Evolutionary conservation across 805 yeast genomes (phyloP).

Genomic region (Vanderwaltozyma tropicalis): DNA sequence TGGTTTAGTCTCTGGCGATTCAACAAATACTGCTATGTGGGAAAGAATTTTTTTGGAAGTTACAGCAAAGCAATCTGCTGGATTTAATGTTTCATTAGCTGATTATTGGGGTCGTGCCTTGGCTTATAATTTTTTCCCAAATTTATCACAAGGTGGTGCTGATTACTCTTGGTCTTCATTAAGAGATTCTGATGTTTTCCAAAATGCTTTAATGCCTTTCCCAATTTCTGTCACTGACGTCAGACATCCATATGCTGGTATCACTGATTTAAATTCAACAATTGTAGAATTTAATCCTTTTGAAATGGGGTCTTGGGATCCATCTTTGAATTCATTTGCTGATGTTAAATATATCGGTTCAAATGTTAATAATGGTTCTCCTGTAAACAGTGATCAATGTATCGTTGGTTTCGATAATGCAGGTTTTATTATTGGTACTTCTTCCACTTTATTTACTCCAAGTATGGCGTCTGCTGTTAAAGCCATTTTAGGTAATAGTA

Average conservation of each 20-base stretch:
- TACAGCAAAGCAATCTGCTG: conserved; percentile 45
- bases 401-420: conserved; percentile 68
- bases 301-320: conserved; percentile 86
- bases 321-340: conserved; percentile 53
- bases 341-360: conserved; percentile 67
- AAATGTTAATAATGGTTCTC: conserved; percentile 46
- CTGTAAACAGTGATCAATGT: conserved; percentile 42
- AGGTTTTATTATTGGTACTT: conserved; percentile 74
- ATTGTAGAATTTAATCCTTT: conserved; percentile 54
- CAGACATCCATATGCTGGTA: conserved; percentile 48
- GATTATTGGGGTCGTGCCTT: conserved; percentile 77
- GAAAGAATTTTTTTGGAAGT: conserved; percentile 43
- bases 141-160: conserved; percentile 50
- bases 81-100: conserved; percentile 55
- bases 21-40: conserved; percentile 44
- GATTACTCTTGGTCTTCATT: conserved; percentile 51
- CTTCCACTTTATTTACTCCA: conserved; percentile 71
- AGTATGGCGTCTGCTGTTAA: conserved; percentile 38
- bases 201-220: conserved; percentile 58
- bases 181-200: conserved; percentile 50
- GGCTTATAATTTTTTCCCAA: conserved; percentile 62
- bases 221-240: conserved; percentile 62
- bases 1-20: conserved; percentile 46
- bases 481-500: neutral
- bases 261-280: conserved; percentile 60